Evolutionary conservation across 2,329 filamentous ascomycete species (phyloP), one percentile per base, ranked within the genome.

Genomic region (Nothopassalora personata): DNA sequence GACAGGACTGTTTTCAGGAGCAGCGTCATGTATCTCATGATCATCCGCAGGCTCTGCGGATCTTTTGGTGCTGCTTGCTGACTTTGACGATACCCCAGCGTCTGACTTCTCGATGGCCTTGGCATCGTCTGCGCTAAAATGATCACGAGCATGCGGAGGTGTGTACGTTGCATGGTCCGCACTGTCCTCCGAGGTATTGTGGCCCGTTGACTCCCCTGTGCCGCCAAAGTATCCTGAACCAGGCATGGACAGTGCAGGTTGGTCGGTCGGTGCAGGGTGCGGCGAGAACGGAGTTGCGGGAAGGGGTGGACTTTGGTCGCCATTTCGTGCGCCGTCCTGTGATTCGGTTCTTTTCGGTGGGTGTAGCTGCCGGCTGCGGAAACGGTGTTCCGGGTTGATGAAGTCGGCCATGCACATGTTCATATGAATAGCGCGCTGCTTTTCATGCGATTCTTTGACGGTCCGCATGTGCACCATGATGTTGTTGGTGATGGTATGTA

Each of bases 401-500:
- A 68, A 67, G 15, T 64, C 62, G 5, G 67, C 67, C 54, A 68
- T 64, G 53, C 63, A 66, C 59, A 66, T 63, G 43, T 67, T 66
- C 64, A 67, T 66, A 45, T 63, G 54, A 39, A 66, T 65, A 6
- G 66, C 66, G 10, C 66, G 59, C 33, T 59, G 52, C 34, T 71
- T 65, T 33, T 74, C 73, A 43, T 69, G 67, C 8, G 68, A 70
- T 23, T 74, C 73, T 54, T 69, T 71, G 34, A 70, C 59, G 28
- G 70, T 71, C 45, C 70, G 69, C 55, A 73, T 62, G 52, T 75
- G 71, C 10, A 60, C 55, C 60, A 74, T 71, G 11, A 74, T 68
- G 34, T 78, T 76, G 39, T 81, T 78, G 61, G 86, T 83, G 4
- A 84, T 74, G 1, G 58, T 67, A 30, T 54, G 34, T 11, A 64